These are phyloP conservation scores for Drosera capensis DNA, from an alignment of 148 eudicot species.

Conservation along the genomic window DNA sequence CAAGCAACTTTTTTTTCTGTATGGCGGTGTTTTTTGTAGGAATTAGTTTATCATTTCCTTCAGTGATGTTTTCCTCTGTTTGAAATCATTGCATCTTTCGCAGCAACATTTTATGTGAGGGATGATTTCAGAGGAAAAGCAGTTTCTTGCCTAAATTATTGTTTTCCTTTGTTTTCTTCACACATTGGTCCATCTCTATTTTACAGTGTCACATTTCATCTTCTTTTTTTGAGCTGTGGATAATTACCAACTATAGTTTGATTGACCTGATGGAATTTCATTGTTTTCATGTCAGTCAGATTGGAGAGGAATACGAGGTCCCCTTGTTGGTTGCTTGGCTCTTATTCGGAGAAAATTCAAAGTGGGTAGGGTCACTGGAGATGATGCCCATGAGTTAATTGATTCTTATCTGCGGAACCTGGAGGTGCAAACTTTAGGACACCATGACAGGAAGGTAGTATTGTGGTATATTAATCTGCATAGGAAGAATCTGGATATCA, in stretches of 20 bases:
- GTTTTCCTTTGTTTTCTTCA: neutral
- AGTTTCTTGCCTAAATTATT: neutral
- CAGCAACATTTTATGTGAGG: too few relatives aligned
- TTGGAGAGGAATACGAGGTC: conserved; percentile 94
- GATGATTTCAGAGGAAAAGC: neutral
- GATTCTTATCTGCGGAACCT: conserved; percentile 49
- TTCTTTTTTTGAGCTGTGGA: neutral
- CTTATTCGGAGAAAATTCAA: conserved; percentile 59
- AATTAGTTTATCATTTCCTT: too few relatives aligned
- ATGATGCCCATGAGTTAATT: conserved; percentile 48
- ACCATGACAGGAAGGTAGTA: conserved; percentile 74
- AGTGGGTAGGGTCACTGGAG: conserved; percentile 33
- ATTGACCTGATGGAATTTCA: conserved; percentile 9
- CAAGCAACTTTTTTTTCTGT: too few relatives aligned
- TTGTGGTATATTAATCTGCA: neutral
- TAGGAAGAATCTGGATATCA: neutral
- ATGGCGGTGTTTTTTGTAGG: too few relatives aligned
- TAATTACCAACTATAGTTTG: neutral
- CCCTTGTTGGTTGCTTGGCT: conserved; percentile 85
- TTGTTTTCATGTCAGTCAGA: conserved; percentile 53
- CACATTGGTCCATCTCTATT: too few relatives aligned
- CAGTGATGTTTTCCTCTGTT: too few relatives aligned
- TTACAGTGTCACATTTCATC: too few relatives aligned
- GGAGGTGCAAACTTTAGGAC: conserved; percentile 72
- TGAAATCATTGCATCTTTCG: too few relatives aligned